Conservation (phyloP, 225 moss, liverwort and hornwort genomes). For the Bryum argenteum region DNA sequence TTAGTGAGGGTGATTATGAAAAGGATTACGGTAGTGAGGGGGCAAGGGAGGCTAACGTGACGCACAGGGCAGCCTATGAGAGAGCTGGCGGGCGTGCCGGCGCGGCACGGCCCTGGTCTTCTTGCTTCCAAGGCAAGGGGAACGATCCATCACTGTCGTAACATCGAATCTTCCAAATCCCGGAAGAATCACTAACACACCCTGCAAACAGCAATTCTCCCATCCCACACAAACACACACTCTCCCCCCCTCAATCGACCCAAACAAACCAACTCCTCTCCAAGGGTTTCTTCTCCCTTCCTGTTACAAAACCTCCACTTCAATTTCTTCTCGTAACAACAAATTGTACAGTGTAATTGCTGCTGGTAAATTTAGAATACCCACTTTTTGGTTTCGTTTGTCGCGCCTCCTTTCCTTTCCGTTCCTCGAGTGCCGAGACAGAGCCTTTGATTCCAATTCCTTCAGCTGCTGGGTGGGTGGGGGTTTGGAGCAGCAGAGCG, state of each 20-base stretch:
- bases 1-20: constrained; percentile 6
- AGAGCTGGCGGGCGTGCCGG: constrained; percentile 8
- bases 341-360: neutral
- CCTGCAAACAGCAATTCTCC: neutral
- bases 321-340: neutral
- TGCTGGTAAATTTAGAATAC: neutral
- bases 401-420: neutral
- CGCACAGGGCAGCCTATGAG: neutral
- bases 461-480: neutral
- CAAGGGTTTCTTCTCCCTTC: no score
- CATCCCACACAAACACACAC: neutral
- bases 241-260: neutral
- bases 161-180: constrained; percentile 8
- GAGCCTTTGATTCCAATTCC: constrained; percentile 28
- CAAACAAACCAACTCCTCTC: no score
- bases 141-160: neutral
- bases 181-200: constrained; percentile 6
- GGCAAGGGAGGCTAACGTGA: constrained; percentile 1
- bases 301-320: no score
- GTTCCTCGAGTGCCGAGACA: constrained; percentile 16
- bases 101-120: neutral
- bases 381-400: constrained; percentile 3
- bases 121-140: neutral
- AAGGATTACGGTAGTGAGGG: constrained; percentile 4
- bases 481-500: constrained; percentile 6